These are phyloP conservation scores for Heliamphora exappendiculata DNA, from an alignment of 148 eudicot genomes.

Conservation along the genomic window DNA sequence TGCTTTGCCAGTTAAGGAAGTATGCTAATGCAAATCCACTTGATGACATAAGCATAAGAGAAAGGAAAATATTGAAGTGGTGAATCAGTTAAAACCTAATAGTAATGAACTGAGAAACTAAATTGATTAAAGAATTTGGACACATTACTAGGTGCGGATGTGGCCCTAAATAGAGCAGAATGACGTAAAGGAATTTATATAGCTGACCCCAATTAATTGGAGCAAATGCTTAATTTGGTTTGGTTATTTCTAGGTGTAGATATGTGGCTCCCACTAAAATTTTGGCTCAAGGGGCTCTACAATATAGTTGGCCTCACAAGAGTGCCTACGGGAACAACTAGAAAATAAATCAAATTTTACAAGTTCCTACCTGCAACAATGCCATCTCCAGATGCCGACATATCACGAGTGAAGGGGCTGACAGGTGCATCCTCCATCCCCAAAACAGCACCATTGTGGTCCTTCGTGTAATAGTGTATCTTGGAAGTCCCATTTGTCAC, in stretches of 20 bases:
- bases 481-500: slow-evolving; percentile 93
- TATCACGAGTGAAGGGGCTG: slow-evolving; percentile 75
- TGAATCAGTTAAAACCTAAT: neutral
- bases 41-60: too few relatives aligned
- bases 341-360: neutral
- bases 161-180: neutral
- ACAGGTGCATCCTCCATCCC: slow-evolving; percentile 96
- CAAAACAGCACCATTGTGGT: slow-evolving; percentile 53
- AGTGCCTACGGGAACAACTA: neutral
- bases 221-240: too few relatives aligned
- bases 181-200: neutral
- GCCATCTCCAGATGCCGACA: slow-evolving; percentile 95
- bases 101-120: neutral
- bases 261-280: neutral
- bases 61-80: neutral
- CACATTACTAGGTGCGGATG: too few relatives aligned
- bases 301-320: neutral
- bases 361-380: slow-evolving; percentile 75
- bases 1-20: neutral
- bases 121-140: neutral
- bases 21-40: slow-evolving; percentile 4
- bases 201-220: neutral
- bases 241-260: too few relatives aligned
- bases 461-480: slow-evolving; percentile 83
- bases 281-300: neutral